Evolutionary conservation across 2,329 filamentous ascomycete genomes (phyloP).

Genomic region (Pseudogymnoascus sp.): DNA sequence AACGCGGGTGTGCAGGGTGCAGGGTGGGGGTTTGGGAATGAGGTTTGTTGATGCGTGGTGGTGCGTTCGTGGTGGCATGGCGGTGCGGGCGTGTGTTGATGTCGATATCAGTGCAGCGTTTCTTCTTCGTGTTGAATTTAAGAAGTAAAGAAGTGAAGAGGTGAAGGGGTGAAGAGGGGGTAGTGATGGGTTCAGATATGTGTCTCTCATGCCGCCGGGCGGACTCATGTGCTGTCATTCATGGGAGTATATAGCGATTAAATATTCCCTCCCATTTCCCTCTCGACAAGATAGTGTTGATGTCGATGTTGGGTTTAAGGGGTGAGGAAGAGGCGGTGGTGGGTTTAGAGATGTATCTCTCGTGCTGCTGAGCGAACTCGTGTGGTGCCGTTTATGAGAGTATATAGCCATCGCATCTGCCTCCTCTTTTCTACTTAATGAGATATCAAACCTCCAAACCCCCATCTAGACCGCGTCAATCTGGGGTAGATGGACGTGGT

Average conservation of each 20-base stretch:
- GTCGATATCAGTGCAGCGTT: neutral
- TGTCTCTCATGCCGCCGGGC: neutral
- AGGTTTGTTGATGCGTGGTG: neutral
- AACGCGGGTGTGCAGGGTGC: neutral
- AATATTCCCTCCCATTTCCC: no score
- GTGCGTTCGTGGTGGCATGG: neutral
- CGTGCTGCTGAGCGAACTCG: no score
- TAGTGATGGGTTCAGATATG: neutral
- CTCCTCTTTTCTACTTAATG: no score
- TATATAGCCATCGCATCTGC: no score
- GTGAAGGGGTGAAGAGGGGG: no score
- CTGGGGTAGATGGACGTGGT: neutral
- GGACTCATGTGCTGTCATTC: neutral
- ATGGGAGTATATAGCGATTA: neutral
- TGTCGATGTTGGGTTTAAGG: neutral
- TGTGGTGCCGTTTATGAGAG: neutral
- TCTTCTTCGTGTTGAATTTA: neutral
- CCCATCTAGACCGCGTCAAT: neutral
- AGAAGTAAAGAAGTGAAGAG: neutral
- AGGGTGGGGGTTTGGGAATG: no score
- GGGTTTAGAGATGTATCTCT: no score
- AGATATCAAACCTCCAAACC: neutral
- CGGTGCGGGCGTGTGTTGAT: neutral
- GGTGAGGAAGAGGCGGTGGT: no score
- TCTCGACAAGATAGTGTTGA: neutral